Conservation (phyloP, 108 stramenopile genomes). For the Schizochytrium sp. region DNA sequence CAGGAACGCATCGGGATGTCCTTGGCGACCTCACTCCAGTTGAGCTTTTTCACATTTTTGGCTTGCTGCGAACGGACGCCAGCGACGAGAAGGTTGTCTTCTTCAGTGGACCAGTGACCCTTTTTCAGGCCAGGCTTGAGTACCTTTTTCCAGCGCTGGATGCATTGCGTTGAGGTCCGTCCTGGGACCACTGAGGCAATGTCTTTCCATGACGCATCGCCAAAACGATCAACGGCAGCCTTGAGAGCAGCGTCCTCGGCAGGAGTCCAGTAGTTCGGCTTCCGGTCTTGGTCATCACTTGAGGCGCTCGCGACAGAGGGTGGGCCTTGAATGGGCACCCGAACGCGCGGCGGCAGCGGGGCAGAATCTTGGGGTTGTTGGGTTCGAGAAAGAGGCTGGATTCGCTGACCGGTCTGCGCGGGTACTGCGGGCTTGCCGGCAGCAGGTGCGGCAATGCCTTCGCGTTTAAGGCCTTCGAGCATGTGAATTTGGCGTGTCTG, state of each 20-base stretch:
- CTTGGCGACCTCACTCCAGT: neutral
- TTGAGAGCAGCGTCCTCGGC: neutral
- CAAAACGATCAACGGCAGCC: neutral
- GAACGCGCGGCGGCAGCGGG: no score
- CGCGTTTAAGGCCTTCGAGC: neutral
- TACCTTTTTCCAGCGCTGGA: constrained; percentile 58
- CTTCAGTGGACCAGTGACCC: constrained; percentile 24
- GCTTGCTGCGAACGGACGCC: neutral
- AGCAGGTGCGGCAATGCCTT: neutral
- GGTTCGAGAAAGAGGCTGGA: neutral
- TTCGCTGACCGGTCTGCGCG: neutral
- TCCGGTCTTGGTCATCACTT: neutral
- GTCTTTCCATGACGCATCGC: neutral
- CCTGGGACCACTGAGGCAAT: neutral
- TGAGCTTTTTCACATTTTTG: neutral
- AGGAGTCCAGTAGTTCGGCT: neutral
- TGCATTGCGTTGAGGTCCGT: constrained; percentile 38
- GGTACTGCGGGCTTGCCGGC: neutral
- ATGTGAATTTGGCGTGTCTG: neutral
- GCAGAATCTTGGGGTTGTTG: no score
- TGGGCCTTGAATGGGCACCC: no score
- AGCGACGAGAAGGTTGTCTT: neutral
- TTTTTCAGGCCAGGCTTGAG: constrained; percentile 49
- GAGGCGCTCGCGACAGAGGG: no score
- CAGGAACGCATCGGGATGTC: constrained; percentile 55